Conservation (phyloP, 2,329 filamentous ascomycete genomes). For the Lecanicillium sp. region DNA sequence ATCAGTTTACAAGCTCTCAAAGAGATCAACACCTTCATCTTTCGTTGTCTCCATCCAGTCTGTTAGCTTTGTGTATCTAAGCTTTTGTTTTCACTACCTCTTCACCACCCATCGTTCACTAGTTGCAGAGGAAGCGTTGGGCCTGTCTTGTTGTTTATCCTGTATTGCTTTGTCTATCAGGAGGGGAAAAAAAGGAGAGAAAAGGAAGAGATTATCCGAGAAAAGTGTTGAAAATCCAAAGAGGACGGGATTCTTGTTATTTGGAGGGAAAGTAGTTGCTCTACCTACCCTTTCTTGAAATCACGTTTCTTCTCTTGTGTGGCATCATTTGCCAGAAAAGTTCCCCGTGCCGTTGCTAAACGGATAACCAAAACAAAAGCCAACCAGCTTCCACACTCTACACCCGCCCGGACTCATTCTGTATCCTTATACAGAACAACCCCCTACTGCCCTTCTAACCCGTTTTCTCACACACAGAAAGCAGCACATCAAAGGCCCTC, state of each 20-base stretch:
- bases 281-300: conserved; percentile 15
- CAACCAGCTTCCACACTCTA: no score
- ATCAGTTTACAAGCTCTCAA: no score
- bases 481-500: not conserved
- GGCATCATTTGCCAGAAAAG: conserved; percentile 8
- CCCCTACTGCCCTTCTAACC: conserved; percentile 2
- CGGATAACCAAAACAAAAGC: no score
- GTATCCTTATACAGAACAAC: not conserved
- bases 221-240: not conserved
- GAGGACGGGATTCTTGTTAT: conserved; percentile 2
- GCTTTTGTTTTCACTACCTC: no score
- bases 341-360: conserved; percentile 1
- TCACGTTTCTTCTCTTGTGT: conserved; percentile 11
- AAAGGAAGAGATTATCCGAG: conserved; percentile 6
- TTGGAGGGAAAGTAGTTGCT: conserved; percentile 12
- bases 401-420: no score
- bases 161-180: conserved; percentile 2
- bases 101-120: no score
- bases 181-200: conserved; percentile 1
- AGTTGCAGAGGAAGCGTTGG: no score
- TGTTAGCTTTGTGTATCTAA: no score
- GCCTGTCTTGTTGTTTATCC: not conserved
- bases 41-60: no score
- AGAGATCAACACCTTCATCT: no score
- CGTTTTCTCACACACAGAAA: conserved; percentile 1